Evolutionary conservation across 345 rosid genomes (phyloP).

Genomic region (Salix caprea): DNA sequence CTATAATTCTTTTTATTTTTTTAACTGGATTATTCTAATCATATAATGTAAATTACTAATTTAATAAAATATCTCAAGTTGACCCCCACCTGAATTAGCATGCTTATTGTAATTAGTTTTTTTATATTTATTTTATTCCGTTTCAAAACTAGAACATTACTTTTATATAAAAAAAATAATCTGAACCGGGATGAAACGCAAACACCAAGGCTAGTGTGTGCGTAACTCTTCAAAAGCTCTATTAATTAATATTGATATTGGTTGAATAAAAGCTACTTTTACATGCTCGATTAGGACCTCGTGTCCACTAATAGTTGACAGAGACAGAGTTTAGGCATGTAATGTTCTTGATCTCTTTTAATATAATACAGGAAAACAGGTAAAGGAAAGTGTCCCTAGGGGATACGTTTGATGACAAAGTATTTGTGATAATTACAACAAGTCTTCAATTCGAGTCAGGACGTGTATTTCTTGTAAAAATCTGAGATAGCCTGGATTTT

Average conservation of each 20-base stretch:
- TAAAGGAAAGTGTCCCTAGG: background rate
- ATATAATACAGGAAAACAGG: background rate
- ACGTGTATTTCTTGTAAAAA: rapidly evolving
- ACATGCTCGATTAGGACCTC: background rate
- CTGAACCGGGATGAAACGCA: no score
- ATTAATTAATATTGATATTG: background rate
- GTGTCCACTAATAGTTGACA: background rate
- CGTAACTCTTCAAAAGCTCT: background rate
- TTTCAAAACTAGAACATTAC: no score
- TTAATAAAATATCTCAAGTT: no score
- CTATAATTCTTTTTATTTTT: no score
- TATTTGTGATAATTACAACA: rapidly evolving
- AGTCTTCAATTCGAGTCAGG: rapidly evolving
- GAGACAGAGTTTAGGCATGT: background rate
- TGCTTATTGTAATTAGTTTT: background rate
- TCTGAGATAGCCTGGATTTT: rapidly evolving
- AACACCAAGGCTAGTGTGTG: background rate
- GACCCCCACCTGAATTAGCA: no score
- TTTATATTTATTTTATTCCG: no score
- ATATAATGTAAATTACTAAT: no score
- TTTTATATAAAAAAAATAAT: no score
- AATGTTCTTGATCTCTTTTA: background rate
- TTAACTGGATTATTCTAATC: no score
- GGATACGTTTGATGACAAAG: no score
- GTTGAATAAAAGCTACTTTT: background rate